A percentile compares a stretch with the other conserved stretches of the same genome.
Conservation (phyloP, 2,329 filamentous ascomycete genomes). For the Claviceps sorghi region DNA sequence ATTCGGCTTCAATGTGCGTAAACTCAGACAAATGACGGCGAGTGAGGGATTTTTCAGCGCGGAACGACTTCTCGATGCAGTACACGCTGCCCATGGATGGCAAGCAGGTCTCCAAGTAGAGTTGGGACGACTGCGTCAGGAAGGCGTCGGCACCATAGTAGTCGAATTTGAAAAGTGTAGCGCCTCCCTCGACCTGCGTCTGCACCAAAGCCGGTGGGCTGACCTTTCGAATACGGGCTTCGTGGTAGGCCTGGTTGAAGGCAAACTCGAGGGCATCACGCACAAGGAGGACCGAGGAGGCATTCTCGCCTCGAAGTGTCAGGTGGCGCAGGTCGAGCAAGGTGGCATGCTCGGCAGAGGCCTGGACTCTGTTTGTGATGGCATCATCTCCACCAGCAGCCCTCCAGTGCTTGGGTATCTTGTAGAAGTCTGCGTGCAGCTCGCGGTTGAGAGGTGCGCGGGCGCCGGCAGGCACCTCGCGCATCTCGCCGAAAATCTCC, state of each 20-base stretch:
- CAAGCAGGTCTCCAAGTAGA: constrained; percentile 91
- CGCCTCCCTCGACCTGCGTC: constrained; percentile 86
- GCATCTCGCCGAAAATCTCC: constrained; percentile 70
- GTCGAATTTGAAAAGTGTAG: constrained; percentile 76
- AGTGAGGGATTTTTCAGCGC: constrained; percentile 89
- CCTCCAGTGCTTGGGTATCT: constrained; percentile 48
- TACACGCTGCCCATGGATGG: constrained; percentile 88
- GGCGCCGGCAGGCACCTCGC: constrained; percentile 60
- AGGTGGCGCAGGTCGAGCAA: constrained; percentile 75
- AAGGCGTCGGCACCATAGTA: constrained; percentile 87
- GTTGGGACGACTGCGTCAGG: constrained; percentile 90
- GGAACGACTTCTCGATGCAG: constrained; percentile 98
- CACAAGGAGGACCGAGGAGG: constrained; percentile 77
- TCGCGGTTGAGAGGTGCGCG: constrained; percentile 75
- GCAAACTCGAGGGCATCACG: constrained; percentile 67
- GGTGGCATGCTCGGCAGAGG: constrained; percentile 38
- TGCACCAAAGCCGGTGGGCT: constrained; percentile 83
- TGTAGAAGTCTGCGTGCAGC: constrained; percentile 80
- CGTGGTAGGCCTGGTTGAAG: constrained; percentile 66
- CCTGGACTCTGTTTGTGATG: constrained; percentile 63
- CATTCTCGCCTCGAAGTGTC: constrained; percentile 68
- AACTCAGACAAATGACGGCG: constrained; percentile 92
- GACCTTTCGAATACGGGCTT: constrained; percentile 66
- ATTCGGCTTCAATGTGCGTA: constrained; percentile 89
- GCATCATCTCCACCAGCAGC: constrained; percentile 80